Base-by-base conservation (phyloP, 768 basidiomycete species). In the Rubroboletus pulcherrimus region DNA sequence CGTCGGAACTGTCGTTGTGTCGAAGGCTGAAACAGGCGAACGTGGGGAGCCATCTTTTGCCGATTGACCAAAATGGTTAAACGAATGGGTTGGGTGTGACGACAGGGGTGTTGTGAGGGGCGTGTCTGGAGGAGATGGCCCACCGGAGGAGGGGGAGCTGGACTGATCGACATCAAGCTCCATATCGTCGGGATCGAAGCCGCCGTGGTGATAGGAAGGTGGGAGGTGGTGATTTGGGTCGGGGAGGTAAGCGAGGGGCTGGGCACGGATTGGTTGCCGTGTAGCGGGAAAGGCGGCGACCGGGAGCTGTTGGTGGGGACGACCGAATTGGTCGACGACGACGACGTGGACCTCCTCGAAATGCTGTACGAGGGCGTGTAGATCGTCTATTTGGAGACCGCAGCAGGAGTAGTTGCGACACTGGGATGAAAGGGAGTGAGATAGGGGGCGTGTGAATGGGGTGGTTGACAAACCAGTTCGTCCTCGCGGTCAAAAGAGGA, bases 361-460 rank as follows among this genome's bases (percentile, higher is more conserved):
- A 67, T 96, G 93, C 71, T 95, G 91, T 3, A 96, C 81, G 11
- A 96, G 84, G 3, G 91, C 87, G 57, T 91, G 88, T 0, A 91
- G 79, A 63, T 91, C 88, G 33, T 80, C 77, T 17, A 92, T 79
- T 59, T 86, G 81, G 49, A 89, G 74, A 10, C 92, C 93, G 67
- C 93, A 97, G 73, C 94, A 97, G 1, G 85, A 85, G 75, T 93
- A 97, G 69, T 96, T 87, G 60, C 87, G 85, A 71, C 90, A 92
- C 84, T 88, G 55, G 45, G 29, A 3, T 8, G 26, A n/a, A 29
- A 38, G 8, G 33, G 55, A 0, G 35, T 59, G 48, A 43, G 56
- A 8, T 26, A 26, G 8, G 49, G 17, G 5, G 39, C 1, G 21
- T 26, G 40, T 8, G 45, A 12, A 12, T 1, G 24, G 11, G 1